Evolutionary conservation across 441 rosid species (phyloP).

Genomic region (Macaranga tanarius): DNA sequence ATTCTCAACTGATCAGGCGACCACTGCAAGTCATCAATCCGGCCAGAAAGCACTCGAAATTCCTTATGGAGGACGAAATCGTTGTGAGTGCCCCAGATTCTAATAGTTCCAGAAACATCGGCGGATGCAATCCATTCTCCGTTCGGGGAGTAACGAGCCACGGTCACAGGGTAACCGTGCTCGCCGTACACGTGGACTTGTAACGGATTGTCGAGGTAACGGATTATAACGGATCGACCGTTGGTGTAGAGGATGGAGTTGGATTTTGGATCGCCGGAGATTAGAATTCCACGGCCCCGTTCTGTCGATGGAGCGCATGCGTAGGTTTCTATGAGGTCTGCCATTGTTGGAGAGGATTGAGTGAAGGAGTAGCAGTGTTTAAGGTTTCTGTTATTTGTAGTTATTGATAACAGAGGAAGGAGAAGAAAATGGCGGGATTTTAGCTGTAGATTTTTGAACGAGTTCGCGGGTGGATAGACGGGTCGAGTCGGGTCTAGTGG

Average conservation of each 20-base stretch:
- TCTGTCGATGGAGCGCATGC: constrained; percentile 89
- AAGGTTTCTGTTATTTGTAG: neutral
- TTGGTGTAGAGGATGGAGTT: constrained; percentile 70
- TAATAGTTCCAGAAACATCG: constrained; percentile 70
- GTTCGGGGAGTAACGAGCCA: constrained; percentile 89
- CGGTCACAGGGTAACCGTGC: constrained; percentile 84
- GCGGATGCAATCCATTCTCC: constrained; percentile 99
- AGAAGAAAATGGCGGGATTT: constrained; percentile 10
- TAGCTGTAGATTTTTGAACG: constrained; percentile 4
- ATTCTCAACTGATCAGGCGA: constrained; percentile 84
- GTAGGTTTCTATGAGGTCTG: constrained; percentile 70
- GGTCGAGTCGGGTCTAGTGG: neutral
- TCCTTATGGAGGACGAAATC: constrained; percentile 83
- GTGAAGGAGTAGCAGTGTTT: neutral
- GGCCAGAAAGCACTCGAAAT: constrained; percentile 77
- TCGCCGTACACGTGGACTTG: constrained; percentile 77
- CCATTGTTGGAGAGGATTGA: constrained; percentile 24
- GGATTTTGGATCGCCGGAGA: constrained; percentile 75
- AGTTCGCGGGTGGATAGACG: neutral
- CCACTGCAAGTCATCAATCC: constrained; percentile 98
- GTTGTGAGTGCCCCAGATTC: constrained; percentile 82
- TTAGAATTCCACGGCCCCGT: constrained; percentile 84
- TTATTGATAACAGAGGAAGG: neutral
- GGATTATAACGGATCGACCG: constrained; percentile 77
- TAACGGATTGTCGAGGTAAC: constrained; percentile 68